Base-by-base conservation (phyloP, 495 filamentous ascomycete species). In the Aspergillus taichungensis region DNA sequence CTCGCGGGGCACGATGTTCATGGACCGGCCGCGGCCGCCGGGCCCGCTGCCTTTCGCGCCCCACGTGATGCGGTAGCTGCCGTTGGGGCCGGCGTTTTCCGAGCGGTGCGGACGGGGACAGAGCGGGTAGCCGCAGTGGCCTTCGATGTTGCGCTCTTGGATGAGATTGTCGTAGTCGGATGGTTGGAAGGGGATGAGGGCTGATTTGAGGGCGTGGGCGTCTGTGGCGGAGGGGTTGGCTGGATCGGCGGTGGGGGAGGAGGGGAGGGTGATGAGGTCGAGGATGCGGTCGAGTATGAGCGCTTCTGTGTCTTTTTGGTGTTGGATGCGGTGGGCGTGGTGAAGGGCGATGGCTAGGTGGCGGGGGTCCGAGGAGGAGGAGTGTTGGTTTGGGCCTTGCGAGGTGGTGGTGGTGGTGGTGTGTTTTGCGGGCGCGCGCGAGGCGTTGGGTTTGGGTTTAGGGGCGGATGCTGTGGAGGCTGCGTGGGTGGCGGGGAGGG, bases 111-210 rank as follows among this genome's bases (percentile, higher is more conserved):
- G 66, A 3, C 66, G 63, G 3, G 78, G 71, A 61, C 92, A 97
- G 8, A 97, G 72, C 0, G 77, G 64, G 61, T 95, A 97, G 0
- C 88, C 91, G 66, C 92, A 98, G 3, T 73, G 68, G 9, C 74
- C 72, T 37, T 84, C 77, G 53, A 84, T 83, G 54, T 91, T 91
- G 47, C 92, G 82, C 63, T 98, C 92, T 42, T 83, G 75, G 50
- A 95, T 79, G 11, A 96, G 61, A 47, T 83, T 81, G 53, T 94
- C 85, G 68, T 90, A 95, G 63, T 98, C 91, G 12, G 71, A 62
- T 1, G 89, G 87, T 49, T 86, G 83, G 66, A 96, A 96, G n/a
- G 74, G 69, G 0, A 63, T 51, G 13, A 97, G 52, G 1, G 76
- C 68, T 0, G 62, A 39, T 46, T 81, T 81, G 64, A 96, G 73